These are phyloP conservation scores for Laguncularia racemosa DNA, from an alignment of 345 rosid species.

Conservation along the genomic window DNA sequence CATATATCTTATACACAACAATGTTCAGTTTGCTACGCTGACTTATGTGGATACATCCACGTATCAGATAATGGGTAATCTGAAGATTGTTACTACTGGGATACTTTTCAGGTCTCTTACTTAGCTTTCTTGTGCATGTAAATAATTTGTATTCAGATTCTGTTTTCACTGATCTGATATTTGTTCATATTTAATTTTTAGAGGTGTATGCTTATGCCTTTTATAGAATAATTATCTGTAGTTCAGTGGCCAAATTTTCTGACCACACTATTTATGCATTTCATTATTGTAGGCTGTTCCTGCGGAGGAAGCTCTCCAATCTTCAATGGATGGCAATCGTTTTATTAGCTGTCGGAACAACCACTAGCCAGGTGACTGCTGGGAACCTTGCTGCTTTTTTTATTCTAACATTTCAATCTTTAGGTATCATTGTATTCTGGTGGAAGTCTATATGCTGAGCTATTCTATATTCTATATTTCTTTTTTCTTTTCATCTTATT, in stretches of 20 bases:
- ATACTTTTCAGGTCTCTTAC: slow-evolving; percentile 64
- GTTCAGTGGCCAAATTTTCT: too few relatives aligned
- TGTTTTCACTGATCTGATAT: too few relatives aligned
- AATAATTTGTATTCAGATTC: too few relatives aligned
- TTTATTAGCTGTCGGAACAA: slow-evolving; percentile 82
- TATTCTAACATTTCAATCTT: not conserved
- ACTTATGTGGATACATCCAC: slow-evolving; percentile 90
- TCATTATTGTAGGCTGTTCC: slow-evolving; percentile 40
- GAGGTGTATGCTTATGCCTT: not conserved
- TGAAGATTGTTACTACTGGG: slow-evolving; percentile 94
- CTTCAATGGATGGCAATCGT: slow-evolving; percentile 87
- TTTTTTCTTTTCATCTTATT: too few relatives aligned
- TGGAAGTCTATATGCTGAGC: too few relatives aligned
- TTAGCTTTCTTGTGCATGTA: not conserved
- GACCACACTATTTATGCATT: not conserved
- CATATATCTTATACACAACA: slow-evolving; percentile 82
- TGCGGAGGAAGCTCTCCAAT: slow-evolving; percentile 58
- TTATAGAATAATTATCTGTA: not conserved
- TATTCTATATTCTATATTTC: too few relatives aligned
- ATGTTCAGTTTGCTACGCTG: slow-evolving; percentile 90
- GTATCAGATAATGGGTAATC: slow-evolving; percentile 95
- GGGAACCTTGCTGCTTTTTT: not conserved
- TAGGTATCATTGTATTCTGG: too few relatives aligned
- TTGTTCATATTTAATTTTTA: not conserved
- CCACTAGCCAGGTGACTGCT: slow-evolving; percentile 72